These are phyloP conservation scores for Rhododendron mucronatum DNA, from an alignment of 148 eudicot species.

Conservation along the genomic window DNA sequence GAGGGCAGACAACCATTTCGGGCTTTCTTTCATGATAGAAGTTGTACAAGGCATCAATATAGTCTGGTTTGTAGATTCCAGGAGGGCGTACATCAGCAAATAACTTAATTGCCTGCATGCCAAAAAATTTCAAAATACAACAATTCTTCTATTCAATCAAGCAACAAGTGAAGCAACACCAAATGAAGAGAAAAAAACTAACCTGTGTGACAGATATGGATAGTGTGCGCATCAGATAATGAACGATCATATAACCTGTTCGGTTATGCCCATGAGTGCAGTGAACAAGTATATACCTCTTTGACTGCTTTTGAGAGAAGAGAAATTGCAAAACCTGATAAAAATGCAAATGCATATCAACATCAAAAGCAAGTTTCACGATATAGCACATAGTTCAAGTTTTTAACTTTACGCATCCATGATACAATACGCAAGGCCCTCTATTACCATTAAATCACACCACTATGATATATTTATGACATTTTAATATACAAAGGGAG, in stretches of 20 bases:
- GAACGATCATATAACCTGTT: constrained; percentile 94
- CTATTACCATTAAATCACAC: background rate
- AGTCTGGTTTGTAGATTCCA: constrained; percentile 90
- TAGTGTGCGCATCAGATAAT: constrained; percentile 81
- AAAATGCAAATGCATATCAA: constrained; percentile 4
- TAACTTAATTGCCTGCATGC: constrained; percentile 65
- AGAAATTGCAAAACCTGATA: constrained; percentile 72
- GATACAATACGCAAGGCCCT: background rate
- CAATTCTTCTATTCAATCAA: constrained; percentile 2
- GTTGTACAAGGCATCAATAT: constrained; percentile 70
- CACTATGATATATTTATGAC: background rate
- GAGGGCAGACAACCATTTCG: constrained; percentile 75
- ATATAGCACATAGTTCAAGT: background rate
- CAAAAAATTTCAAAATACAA: background rate
- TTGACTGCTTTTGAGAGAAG: constrained; percentile 58
- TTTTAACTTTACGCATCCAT: background rate
- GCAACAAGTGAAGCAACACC: background rate
- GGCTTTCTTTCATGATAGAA: constrained; percentile 87
- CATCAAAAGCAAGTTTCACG: background rate
- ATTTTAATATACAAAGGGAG: background rate
- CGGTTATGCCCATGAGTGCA: constrained; percentile 99
- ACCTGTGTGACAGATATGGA: constrained; percentile 82
- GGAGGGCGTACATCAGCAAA: constrained; percentile 88
- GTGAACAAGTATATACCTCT: constrained; percentile 78
- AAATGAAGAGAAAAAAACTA: constrained; percentile 3